phyloP scores from a whole-genome alignment of 257 asterid genomes.

The Nicotiana sylvestris region DNA sequence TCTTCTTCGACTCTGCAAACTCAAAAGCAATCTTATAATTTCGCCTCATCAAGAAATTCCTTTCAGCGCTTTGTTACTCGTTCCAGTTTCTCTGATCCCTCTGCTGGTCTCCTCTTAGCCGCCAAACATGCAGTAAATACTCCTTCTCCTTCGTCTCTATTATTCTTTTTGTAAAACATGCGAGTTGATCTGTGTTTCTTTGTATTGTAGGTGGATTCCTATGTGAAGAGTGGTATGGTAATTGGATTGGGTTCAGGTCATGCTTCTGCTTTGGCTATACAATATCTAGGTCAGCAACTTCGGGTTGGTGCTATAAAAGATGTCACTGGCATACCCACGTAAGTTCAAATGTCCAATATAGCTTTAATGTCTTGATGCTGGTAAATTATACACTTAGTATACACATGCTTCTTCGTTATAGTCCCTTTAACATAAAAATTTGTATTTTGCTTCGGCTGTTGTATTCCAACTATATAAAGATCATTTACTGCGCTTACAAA shows the following conservation, averaged over 20 bases:
- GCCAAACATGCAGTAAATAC: slow-evolving; percentile 53
- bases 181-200: slow-evolving; percentile 7
- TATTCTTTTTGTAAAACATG: background rate
- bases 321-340: slow-evolving; percentile 60
- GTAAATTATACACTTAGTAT: too few species aligned
- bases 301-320: slow-evolving; percentile 51
- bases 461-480: background rate
- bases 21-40: background rate
- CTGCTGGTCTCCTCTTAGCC: slow-evolving; percentile 38
- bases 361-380: background rate
- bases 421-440: background rate
- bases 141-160: background rate
- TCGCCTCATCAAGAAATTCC: slow-evolving; percentile 14
- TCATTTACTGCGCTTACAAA: background rate
- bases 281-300: slow-evolving; percentile 64
- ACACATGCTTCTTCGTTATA: background rate
- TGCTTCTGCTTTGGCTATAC: slow-evolving; percentile 63
- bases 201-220: slow-evolving; percentile 61
- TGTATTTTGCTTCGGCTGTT: background rate
- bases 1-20: background rate
- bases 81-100: slow-evolving; percentile 32
- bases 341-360: slow-evolving; percentile 12
- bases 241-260: slow-evolving; percentile 71
- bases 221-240: slow-evolving; percentile 69
- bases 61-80: slow-evolving; percentile 27